Evolutionary conservation across 2,329 filamentous ascomycete genomes (phyloP).

Genomic region (Pseudogymnoascus sp.): DNA sequence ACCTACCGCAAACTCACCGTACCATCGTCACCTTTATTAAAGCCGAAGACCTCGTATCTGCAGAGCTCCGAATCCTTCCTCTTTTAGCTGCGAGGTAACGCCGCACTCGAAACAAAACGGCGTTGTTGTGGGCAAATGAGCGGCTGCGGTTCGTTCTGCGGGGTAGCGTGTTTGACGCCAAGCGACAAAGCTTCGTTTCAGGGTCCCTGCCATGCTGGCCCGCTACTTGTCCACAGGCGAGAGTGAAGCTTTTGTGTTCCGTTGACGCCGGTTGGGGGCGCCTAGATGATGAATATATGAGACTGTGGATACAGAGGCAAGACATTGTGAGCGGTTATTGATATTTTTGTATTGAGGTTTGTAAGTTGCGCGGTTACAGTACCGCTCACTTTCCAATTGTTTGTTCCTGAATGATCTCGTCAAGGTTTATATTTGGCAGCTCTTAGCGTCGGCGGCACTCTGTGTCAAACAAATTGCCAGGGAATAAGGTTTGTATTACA

Average conservation of each 20-base stretch:
- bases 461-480: background rate
- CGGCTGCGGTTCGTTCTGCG: background rate
- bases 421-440: background rate
- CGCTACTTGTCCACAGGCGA: background rate
- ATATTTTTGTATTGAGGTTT: background rate
- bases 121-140: background rate
- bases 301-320: slow-evolving; percentile 2
- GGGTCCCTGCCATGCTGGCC: background rate
- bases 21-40: background rate
- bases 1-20: slow-evolving; percentile 3
- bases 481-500: slow-evolving; percentile 1
- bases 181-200: background rate
- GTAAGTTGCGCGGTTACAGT: background rate
- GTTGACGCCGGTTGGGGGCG: background rate
- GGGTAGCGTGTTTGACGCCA: slow-evolving; percentile 6
- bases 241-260: background rate
- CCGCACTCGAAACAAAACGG: background rate
- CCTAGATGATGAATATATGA: background rate
- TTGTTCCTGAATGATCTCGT: background rate
- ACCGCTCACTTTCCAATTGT: slow-evolving; percentile 1
- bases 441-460: slow-evolving; percentile 6
- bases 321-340: background rate
- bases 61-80: background rate
- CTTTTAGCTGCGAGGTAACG: slow-evolving; percentile 2
- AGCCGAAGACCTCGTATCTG: slow-evolving; percentile 5